Percentiles rank a stretch among this genome's conserved stretches.
phyloP scores from a whole-genome alignment of 2,329 filamentous ascomycete genomes.

The Claviceps cyperi region DNA sequence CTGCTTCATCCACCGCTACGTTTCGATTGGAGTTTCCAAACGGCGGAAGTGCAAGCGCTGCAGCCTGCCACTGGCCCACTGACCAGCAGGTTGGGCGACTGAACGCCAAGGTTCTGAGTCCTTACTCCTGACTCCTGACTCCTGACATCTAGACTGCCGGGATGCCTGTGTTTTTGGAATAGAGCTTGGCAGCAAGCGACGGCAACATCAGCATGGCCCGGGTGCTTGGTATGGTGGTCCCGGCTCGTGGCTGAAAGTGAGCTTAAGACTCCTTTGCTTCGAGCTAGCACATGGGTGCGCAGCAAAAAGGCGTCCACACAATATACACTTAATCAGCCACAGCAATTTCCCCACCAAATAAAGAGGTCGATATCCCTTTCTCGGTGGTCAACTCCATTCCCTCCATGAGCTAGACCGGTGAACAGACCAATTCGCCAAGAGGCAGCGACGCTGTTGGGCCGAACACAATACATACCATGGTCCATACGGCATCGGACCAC shows the following conservation, averaged over 20 bases:
- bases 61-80: background rate
- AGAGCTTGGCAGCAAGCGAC: background rate
- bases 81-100: background rate
- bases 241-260: too few relatives aligned
- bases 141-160: background rate
- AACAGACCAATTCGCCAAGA: too few relatives aligned
- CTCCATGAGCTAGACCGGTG: too few relatives aligned
- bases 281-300: background rate
- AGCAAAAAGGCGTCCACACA: background rate
- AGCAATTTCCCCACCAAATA: background rate
- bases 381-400: too few relatives aligned
- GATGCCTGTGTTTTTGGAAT: background rate
- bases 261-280: background rate
- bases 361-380: background rate
- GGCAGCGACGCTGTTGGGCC: too few relatives aligned
- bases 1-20: background rate
- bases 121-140: too few relatives aligned
- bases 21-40: background rate
- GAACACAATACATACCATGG: too few relatives aligned
- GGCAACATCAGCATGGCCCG: background rate
- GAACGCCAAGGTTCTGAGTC: too few relatives aligned
- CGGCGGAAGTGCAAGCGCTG: background rate
- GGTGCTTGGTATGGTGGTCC: background rate
- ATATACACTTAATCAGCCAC: background rate
- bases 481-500: too few relatives aligned